Percentiles rank a stretch among this genome's conserved stretches.
Evolutionary conservation across 345 rosid genomes (phyloP).

Genomic region (Eucalyptus leucophloia): DNA sequence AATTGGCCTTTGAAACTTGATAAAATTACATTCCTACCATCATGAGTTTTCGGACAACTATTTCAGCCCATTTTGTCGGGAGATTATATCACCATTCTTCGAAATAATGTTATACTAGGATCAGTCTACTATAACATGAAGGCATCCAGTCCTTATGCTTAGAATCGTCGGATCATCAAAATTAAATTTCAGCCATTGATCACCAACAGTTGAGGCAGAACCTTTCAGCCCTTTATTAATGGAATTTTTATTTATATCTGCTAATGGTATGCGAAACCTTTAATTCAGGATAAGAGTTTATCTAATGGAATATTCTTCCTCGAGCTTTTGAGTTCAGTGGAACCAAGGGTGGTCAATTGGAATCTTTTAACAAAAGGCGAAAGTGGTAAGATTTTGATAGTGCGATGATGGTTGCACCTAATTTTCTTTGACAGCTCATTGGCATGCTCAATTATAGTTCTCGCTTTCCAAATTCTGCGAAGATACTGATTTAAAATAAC

Average conservation of each 20-base stretch:
- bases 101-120: too few species aligned
- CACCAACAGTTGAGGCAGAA: neutral
- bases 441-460: neutral
- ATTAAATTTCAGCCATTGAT: too few species aligned
- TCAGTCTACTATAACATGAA: too few species aligned
- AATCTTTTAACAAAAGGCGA: conserved; percentile 93
- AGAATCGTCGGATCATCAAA: too few species aligned
- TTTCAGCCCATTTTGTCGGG: too few species aligned
- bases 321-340: conserved; percentile 78
- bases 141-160: too few species aligned
- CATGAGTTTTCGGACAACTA: too few species aligned
- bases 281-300: conserved; percentile 64
- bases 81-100: too few species aligned
- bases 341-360: conserved; percentile 95
- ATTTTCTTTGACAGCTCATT: neutral
- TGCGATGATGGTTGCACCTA: neutral
- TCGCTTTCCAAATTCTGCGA: neutral
- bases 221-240: neutral
- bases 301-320: conserved; percentile 80
- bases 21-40: too few species aligned
- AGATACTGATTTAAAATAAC: neutral
- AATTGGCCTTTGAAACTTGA: too few species aligned
- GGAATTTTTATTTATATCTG: neutral
- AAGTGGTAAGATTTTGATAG: conserved; percentile 33
- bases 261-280: neutral